Evolutionary conservation across 305 asterid species (phyloP).

Genomic region (Solanum hybrid): DNA sequence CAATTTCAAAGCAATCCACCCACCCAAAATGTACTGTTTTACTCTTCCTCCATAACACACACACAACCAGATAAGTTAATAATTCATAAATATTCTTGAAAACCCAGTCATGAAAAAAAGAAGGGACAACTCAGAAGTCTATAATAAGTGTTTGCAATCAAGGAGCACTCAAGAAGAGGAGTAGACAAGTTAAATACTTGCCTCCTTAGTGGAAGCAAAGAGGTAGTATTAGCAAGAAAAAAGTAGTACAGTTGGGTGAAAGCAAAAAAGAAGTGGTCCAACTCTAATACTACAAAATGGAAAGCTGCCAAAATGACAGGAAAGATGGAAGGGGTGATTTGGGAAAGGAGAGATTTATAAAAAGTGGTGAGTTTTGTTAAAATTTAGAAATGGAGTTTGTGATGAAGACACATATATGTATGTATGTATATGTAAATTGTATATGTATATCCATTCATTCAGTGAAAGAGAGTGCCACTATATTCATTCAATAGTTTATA

Average conservation of each 20-base stretch:
- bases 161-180: constrained; percentile 2
- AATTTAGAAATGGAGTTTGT: neutral
- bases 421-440: no score
- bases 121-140: neutral
- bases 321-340: neutral
- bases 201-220: constrained; percentile 31
- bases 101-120: neutral
- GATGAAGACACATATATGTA: neutral
- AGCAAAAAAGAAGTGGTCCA: constrained; percentile 26
- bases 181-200: constrained; percentile 17
- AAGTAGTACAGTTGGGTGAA: constrained; percentile 14
- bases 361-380: neutral
- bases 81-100: neutral
- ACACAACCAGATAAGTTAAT: neutral
- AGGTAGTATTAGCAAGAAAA: constrained; percentile 18
- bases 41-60: constrained; percentile 1
- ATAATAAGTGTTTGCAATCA: neutral
- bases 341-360: neutral
- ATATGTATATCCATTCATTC: neutral
- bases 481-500: neutral
- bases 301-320: constrained; percentile 24
- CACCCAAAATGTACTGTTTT: neutral
- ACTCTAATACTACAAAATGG: neutral
- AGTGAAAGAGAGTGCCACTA: neutral
- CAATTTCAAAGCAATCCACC: neutral